These are phyloP conservation scores for Artemisia argyi DNA, from an alignment of 129 eudicot genomes.

Conservation along the genomic window DNA sequence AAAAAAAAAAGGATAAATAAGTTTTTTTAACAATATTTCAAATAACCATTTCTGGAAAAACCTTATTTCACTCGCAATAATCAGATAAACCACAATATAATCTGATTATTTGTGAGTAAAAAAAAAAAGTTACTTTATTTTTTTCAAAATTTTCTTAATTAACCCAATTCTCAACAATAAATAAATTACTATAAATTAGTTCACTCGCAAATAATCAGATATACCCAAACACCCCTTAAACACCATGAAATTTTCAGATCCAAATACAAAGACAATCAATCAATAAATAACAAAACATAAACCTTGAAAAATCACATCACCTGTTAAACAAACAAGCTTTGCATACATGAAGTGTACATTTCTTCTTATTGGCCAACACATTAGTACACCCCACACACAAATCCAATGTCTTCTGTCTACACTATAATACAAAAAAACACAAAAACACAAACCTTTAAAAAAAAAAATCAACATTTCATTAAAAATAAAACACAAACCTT, in stretches of 20 bases:
- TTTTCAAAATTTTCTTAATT: neutral
- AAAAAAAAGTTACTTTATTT: no score
- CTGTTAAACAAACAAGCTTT: slow-evolving; percentile 51
- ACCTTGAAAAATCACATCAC: slow-evolving; percentile 32
- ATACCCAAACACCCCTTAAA: slow-evolving; percentile 2
- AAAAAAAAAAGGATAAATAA: no score
- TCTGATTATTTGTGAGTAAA: no score
- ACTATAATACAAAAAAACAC: slow-evolving; percentile 27
- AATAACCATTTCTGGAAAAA: no score
- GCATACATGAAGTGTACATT: slow-evolving; percentile 49
- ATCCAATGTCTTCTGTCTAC: slow-evolving; percentile 66
- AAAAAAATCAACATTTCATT: neutral
- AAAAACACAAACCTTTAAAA: neutral
- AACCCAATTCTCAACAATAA: neutral
- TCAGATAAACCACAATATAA: no score
- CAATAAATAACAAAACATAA: neutral
- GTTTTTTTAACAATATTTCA: no score
- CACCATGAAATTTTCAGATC: slow-evolving; percentile 18
- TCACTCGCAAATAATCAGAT: no score
- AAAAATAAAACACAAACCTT: neutral
- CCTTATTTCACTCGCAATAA: no score
- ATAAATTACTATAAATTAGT: neutral
- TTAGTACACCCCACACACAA: slow-evolving; percentile 47
- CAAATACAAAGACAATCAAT: slow-evolving; percentile 5
- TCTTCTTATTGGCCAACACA: slow-evolving; percentile 26